A percentile compares a stretch with the other conserved stretches of the same genome.
Evolutionary conservation across 2,329 filamentous ascomycete genomes (phyloP).

Genomic region (Stromatinia cepivora): DNA sequence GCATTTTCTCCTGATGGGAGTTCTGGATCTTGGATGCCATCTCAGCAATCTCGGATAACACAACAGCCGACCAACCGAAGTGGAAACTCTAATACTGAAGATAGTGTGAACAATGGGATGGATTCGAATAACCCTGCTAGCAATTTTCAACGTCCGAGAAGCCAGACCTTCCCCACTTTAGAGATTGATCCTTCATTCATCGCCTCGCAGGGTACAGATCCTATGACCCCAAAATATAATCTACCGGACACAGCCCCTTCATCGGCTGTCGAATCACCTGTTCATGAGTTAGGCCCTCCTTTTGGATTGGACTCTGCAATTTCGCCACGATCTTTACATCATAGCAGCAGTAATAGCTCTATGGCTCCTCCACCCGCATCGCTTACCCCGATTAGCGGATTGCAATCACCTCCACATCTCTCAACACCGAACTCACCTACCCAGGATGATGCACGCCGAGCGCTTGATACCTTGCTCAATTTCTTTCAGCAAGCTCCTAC

Average conservation of each 20-base stretch:
- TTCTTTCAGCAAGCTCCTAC: conserved; percentile 71
- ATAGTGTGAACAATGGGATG: conserved; percentile 13
- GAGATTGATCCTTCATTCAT: conserved; percentile 58
- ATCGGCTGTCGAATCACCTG: conserved; percentile 52
- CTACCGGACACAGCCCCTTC: conserved; percentile 43
- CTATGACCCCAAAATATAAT: conserved; percentile 54
- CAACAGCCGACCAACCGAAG: conserved; percentile 31
- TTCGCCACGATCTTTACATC: conserved; percentile 50
- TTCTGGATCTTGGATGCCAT: conserved; percentile 63
- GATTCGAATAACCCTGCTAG: conserved; percentile 30
- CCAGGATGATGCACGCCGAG: conserved; percentile 81
- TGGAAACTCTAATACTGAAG: conserved; percentile 13
- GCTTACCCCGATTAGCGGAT: conserved; percentile 41
- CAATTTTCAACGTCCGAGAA: conserved; percentile 72
- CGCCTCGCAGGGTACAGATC: conserved; percentile 52
- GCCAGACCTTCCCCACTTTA: conserved; percentile 80
- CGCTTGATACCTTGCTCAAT: conserved; percentile 76
- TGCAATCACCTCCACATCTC: conserved; percentile 51
- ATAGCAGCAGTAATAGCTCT: conserved; percentile 53
- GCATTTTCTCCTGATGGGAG: conserved; percentile 73
- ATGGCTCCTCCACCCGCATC: conserved; percentile 46
- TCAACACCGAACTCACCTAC: conserved; percentile 65
- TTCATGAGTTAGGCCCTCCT: conserved; percentile 47
- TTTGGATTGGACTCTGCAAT: conserved; percentile 43
- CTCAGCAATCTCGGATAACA: conserved; percentile 51